Base-by-base conservation (phyloP, 2,329 filamentous ascomycete species). In the Paecilomyces sp. region DNA sequence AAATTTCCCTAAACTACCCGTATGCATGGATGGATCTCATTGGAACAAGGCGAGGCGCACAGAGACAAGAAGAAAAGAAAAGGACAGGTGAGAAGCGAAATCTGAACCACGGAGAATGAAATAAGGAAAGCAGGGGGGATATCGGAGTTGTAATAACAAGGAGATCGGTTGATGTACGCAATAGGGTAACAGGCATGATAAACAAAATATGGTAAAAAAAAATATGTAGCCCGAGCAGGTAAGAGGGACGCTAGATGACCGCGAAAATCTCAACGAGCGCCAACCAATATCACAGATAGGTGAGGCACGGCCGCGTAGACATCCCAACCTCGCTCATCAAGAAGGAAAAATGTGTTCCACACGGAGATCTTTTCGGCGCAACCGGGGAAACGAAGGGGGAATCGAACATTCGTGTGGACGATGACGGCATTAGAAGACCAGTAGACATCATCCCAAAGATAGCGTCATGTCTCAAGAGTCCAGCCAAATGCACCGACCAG, bases 381-480 rank as follows among this genome's bases (percentile, higher is more conserved):
- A 68, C 63, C 62, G 64, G 61, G 64, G 66, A 62, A 72, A 72
- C 70, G 72, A 69, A 74, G 67, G 71, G 70, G 71, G 71, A 74
- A 74, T 74, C 71, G 72, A 74, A 74, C 68, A 65, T 68, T 72
- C 72, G 68, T 70, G 53, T 67, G 24, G 72, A 71, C 67, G 72
- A 73, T 71, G 70, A 68, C 68, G 64, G 70, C 69, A 65, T 73
- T 67, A 70, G 66, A 65, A 62, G 63, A 66, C 64, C 36, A 68
- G 68, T 66, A 65, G 64, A 67, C 67, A 66, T 70, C 67, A 68
- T 68, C 65, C 61, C 67, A 65, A 58, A 64, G 63, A 67, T 64
- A 61, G 62, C 66, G 63, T 64, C 66, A 63, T 66, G 64, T 60
- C 51, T 64, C 63, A 64, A 67, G 63, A 60, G 62, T 61, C 60